Conservation (phyloP, 2,329 filamentous ascomycete genomes). For the Teratosphaeria destructans region DNA sequence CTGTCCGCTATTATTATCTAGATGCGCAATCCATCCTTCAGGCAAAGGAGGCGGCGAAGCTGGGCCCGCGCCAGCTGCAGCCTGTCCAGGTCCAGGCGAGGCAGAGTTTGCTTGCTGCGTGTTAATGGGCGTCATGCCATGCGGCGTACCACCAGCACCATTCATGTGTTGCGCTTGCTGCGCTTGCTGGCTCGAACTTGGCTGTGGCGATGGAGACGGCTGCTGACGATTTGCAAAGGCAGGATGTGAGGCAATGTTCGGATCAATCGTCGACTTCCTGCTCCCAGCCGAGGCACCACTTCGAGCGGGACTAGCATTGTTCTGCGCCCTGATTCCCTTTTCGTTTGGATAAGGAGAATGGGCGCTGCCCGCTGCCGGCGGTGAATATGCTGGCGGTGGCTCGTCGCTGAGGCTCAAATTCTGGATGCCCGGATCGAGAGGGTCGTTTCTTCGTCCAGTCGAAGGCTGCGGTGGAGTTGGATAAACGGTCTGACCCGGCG, state of each 20-base stretch:
- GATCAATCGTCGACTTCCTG: slow-evolving; percentile 24
- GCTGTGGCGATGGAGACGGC: slow-evolving; percentile 32
- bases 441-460: slow-evolving; percentile 29
- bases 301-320: slow-evolving; percentile 20
- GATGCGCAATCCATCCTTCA: slow-evolving; percentile 95
- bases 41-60: slow-evolving; percentile 85
- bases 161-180: slow-evolving; percentile 7
- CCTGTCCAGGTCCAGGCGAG: slow-evolving; percentile 26
- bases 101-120: slow-evolving; percentile 23
- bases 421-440: slow-evolving; percentile 78
- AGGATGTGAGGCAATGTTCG: slow-evolving; percentile 55
- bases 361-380: slow-evolving; percentile 30
- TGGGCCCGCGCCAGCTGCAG: slow-evolving; percentile 43
- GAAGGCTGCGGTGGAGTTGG: slow-evolving; percentile 33
- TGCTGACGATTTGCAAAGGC: slow-evolving; percentile 70
- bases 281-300: slow-evolving; percentile 14
- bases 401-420: slow-evolving; percentile 70
- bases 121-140: slow-evolving; percentile 32
- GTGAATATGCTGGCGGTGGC: slow-evolving; percentile 87
- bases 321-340: slow-evolving; percentile 48
- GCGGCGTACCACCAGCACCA: slow-evolving; percentile 18
- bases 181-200: slow-evolving; percentile 18
- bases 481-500: slow-evolving; percentile 28
- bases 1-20: slow-evolving; percentile 90
- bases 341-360: slow-evolving; percentile 62